Evolutionary conservation across 768 basidiomycete species (phyloP).

Genomic region (Serendipita indica): DNA sequence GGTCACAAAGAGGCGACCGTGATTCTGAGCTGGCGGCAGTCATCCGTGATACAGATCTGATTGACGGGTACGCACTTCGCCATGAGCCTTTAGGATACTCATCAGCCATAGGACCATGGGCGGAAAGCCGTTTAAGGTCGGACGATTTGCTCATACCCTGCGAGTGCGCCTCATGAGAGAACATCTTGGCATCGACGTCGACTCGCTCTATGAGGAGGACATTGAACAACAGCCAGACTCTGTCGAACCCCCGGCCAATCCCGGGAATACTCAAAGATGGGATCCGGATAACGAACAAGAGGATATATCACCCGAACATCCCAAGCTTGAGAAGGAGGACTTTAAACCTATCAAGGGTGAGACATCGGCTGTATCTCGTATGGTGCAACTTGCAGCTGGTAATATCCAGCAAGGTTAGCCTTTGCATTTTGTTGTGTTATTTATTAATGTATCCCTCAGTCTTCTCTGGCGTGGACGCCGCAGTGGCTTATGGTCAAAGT

Average conservation of each 20-base stretch:
- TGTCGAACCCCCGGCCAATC: conserved; percentile 7
- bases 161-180: conserved; percentile 92
- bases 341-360: conserved; percentile 4
- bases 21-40: conserved; percentile 92
- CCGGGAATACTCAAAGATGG: conserved; percentile 29
- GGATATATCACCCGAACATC: conserved; percentile 18
- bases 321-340: conserved; percentile 24
- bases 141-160: conserved; percentile 89
- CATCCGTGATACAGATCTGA: conserved; percentile 93
- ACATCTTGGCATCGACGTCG: conserved; percentile 90
- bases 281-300: conserved; percentile 58
- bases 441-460: conserved; percentile 21
- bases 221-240: conserved; percentile 15
- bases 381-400: not conserved
- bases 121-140: conserved; percentile 86
- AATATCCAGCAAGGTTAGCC: not conserved
- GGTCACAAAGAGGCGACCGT: conserved; percentile 87
- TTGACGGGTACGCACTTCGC: conserved; percentile 49
- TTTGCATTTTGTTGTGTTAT: conserved; percentile 25
- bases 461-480: conserved; percentile 27
- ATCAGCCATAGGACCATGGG: conserved; percentile 60
- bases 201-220: conserved; percentile 66
- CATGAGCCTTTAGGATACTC: not conserved
- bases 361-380: not conserved
- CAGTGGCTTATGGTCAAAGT: conserved; percentile 23